Evolutionary conservation across 208 protist species (phyloP), one percentile per base, ranked within the genome.

Genomic region (Trypanosoma congolense): DNA sequence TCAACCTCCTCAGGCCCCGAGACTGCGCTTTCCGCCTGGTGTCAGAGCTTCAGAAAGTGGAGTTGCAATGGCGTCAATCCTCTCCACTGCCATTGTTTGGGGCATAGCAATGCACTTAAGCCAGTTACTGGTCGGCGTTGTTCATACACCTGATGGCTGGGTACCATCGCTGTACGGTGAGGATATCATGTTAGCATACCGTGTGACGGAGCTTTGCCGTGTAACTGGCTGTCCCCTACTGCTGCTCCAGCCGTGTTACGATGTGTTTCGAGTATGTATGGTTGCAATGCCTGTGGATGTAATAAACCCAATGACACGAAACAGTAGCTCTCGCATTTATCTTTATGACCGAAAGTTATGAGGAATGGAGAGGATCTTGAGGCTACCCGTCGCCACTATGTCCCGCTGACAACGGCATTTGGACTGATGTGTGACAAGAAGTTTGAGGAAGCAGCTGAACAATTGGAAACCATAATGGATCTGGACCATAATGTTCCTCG

Each of bases 91-190:
- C 46, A 40, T 61, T 54, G 36, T 51, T 14, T 82, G 75, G 66
- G 61, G 65, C 19, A 55, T 78, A 33, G 41, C 45, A 3, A 55
- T 82, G 40, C 65, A 78, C 31, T 43, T 57, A 16, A 55, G 67
- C 29, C 30, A 38, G 4, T 30, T 62, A 26, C n/a, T 75, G 24
- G 58, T 72, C 31, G 58, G 51, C 16, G 6, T 62, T 19, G 31
- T 40, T 25, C 29, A 31, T 4, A 66, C 41, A n/a, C 22, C n/a
- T 0, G 29, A 22, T 18, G n/a, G 38, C 22, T 25, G 46, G 3
- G 25, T 56, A 25, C 35, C 58, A 29, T 44, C 56, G 38, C 42
- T 75, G 12, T 52, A 54, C 44, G 41, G 67, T 35, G 54, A 57
- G 12, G 66, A 70, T 29, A 22, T 79, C 18, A 53, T 54, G 16